Conservation (phyloP, 202 grass and related monocot genomes). For the Cymbopogon flexuosus region DNA sequence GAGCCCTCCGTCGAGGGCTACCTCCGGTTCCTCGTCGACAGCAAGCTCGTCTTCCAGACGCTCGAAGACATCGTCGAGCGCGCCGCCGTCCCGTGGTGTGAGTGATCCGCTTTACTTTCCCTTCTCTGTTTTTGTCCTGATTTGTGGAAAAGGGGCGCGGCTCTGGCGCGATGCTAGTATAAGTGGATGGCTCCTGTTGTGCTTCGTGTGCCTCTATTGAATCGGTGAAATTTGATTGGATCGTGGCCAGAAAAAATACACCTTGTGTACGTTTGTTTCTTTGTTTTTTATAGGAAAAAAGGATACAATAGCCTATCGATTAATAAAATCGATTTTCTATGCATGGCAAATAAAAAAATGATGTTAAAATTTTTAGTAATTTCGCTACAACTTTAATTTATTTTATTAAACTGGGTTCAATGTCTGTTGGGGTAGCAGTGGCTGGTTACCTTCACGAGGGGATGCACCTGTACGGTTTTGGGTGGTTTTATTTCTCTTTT, state of each 20-base stretch:
- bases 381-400: neutral
- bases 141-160: neutral
- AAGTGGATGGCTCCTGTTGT: neutral
- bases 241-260: neutral
- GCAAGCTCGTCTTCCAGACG: constrained; percentile 64
- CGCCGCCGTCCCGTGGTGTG: constrained; percentile 48
- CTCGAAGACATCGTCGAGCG: constrained; percentile 60
- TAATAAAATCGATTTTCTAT: neutral
- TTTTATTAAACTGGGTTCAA: neutral
- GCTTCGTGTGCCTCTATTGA: constrained; percentile 3
- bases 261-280: neutral
- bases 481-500: neutral
- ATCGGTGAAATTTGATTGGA: neutral
- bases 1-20: constrained; percentile 57
- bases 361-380: neutral
- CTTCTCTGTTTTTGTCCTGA: neutral
- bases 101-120: constrained; percentile 2
- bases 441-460: neutral
- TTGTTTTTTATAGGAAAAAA: neutral
- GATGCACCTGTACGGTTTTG: neutral
- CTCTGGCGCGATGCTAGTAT: neutral
- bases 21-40: constrained; percentile 80
- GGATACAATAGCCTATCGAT: neutral
- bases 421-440: neutral
- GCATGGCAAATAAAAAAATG: neutral